These are phyloP conservation scores for Sedum album DNA, from an alignment of 164 flowering plant genomes.

Conservation along the genomic window DNA sequence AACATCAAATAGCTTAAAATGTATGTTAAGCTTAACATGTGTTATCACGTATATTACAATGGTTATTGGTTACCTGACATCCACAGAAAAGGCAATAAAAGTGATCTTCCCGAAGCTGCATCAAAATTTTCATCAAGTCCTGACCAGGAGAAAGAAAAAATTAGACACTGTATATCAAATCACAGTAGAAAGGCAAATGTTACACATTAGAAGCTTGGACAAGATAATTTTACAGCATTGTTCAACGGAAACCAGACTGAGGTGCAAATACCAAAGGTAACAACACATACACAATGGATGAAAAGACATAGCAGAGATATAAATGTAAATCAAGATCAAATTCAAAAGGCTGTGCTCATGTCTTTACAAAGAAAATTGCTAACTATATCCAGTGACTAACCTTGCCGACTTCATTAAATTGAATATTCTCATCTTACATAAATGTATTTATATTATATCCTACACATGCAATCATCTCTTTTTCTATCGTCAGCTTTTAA, in stretches of 20 bases:
- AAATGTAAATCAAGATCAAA: too few species aligned
- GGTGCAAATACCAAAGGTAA: not conserved
- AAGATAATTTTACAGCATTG: not conserved
- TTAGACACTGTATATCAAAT: not conserved
- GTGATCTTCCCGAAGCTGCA: conserved; percentile 69
- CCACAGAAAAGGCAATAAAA: conserved; percentile 92
- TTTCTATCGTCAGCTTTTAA: not conserved
- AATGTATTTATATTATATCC: not conserved
- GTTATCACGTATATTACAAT: not conserved
- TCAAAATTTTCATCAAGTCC: conserved; percentile 71
- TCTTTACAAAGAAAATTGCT: too few species aligned
- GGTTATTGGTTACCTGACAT: conserved; percentile 72
- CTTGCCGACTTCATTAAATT: not conserved
- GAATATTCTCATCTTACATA: not conserved
- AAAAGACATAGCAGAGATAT: not conserved
- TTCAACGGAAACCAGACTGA: not conserved
- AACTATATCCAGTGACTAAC: not conserved
- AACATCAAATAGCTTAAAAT: not conserved
- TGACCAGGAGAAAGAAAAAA: conserved; percentile 23
- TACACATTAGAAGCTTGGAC: too few species aligned
- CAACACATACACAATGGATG: not conserved
- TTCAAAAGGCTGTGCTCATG: too few species aligned
- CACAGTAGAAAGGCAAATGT: too few species aligned
- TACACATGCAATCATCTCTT: not conserved
- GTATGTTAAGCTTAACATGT: not conserved